These are phyloP conservation scores for Cenchrus fungigraminus DNA, from an alignment of 176 grass and related monocot species.

Conservation along the genomic window DNA sequence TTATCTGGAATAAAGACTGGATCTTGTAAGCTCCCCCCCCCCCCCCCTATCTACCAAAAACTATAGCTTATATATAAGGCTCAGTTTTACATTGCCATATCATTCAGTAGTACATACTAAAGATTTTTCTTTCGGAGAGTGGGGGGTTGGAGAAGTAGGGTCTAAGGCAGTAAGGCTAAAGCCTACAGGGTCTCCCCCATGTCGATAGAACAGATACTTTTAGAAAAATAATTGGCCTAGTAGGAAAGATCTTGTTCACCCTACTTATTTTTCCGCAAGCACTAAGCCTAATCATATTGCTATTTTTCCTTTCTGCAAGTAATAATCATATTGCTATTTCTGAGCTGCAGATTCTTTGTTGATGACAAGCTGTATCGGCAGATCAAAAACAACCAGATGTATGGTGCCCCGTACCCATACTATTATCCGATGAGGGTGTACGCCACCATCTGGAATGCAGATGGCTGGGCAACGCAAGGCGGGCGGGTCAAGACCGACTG, in stretches of 20 bases:
- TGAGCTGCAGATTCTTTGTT: slow-evolving; percentile 69
- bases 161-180: not conserved
- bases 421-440: slow-evolving; percentile 65
- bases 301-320: not conserved
- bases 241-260: not conserved
- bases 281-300: not conserved
- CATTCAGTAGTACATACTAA: not conserved
- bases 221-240: not conserved
- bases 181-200: not conserved
- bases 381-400: slow-evolving; percentile 48
- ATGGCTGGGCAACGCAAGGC: slow-evolving; percentile 73
- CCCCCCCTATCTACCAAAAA: not conserved
- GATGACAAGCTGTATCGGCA: slow-evolving; percentile 64
- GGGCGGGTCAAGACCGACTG: slow-evolving; percentile 69
- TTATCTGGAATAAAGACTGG: slow-evolving; percentile 57
- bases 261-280: slow-evolving; percentile 6
- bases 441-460: slow-evolving; percentile 63
- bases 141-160: not conserved
- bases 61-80: not conserved
- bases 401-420: slow-evolving; percentile 51
- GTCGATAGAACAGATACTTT: not conserved
- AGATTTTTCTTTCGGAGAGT: not conserved
- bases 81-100: not conserved
- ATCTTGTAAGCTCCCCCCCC: slow-evolving; percentile 68
- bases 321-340: not conserved